Evolutionary conservation across 495 filamentous ascomycete genomes (phyloP).

Genomic region (Penicillium herquei): DNA sequence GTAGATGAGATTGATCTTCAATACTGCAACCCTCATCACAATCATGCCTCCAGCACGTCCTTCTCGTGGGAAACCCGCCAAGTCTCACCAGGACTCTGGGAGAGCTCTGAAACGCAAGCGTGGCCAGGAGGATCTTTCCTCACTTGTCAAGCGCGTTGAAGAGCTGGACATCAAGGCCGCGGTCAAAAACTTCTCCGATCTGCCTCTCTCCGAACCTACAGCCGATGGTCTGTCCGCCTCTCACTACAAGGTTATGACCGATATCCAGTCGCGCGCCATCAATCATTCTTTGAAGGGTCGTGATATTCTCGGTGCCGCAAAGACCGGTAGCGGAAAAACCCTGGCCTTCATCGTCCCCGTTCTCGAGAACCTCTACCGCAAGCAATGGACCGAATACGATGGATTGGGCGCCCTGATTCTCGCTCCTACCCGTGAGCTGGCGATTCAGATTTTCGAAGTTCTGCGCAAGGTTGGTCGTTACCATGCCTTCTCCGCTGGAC

Average conservation of each 20-base stretch:
- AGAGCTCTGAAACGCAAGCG: slow-evolving; percentile 64
- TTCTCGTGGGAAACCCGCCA: slow-evolving; percentile 24
- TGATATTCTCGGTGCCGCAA: slow-evolving; percentile 93
- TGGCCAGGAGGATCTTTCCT: slow-evolving; percentile 42
- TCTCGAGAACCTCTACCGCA: slow-evolving; percentile 90
- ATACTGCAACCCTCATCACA: not conserved
- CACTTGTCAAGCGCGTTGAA: slow-evolving; percentile 47
- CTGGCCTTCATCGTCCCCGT: slow-evolving; percentile 90
- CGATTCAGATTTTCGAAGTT: slow-evolving; percentile 96
- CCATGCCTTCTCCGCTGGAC: slow-evolving; percentile 86
- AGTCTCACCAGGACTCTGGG: slow-evolving; percentile 24
- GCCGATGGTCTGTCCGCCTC: slow-evolving; percentile 75
- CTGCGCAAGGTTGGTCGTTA: slow-evolving; percentile 85
- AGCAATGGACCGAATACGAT: slow-evolving; percentile 85
- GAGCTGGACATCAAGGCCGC: slow-evolving; percentile 51
- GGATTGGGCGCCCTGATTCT: slow-evolving; percentile 91
- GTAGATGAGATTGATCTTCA: slow-evolving; percentile 4
- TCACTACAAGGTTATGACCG: slow-evolving; percentile 86
- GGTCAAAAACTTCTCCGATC: slow-evolving; percentile 62
- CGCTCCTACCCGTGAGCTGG: slow-evolving; percentile 90
- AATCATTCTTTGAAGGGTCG: slow-evolving; percentile 79
- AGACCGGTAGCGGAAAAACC: slow-evolving; percentile 96
- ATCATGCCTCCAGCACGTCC: slow-evolving; percentile 32
- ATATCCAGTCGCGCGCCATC: slow-evolving; percentile 86
- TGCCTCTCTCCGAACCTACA: slow-evolving; percentile 88